Percentiles rank a stretch among this genome's conserved stretches.
Conservation (phyloP, 2,329 filamentous ascomycete species). For the Rugonectria rugulosa region DNA sequence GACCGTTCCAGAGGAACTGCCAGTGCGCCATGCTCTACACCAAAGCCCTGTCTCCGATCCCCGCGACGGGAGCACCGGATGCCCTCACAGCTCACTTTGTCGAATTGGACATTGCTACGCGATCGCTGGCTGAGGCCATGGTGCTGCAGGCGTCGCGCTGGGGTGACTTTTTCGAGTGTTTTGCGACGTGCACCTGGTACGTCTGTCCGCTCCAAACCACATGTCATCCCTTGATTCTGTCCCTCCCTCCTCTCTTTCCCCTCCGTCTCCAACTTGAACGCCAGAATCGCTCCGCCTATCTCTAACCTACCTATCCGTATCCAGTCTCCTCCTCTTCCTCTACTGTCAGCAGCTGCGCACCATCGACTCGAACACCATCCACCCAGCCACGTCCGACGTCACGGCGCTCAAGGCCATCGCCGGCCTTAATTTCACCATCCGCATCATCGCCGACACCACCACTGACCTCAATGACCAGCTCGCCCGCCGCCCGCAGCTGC, state of each 20-base stretch:
- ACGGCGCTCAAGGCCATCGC: constrained; percentile 45
- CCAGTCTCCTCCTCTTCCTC: constrained; percentile 44
- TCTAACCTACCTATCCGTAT: neutral
- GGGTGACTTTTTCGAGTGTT: constrained; percentile 47
- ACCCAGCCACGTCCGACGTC: constrained; percentile 36
- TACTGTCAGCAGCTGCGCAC: constrained; percentile 44
- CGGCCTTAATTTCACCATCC: constrained; percentile 47
- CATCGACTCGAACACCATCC: constrained; percentile 34
- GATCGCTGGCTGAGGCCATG: constrained; percentile 44
- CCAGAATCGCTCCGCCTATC: neutral
- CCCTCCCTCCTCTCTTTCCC: neutral
- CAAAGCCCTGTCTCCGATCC: constrained; percentile 39
- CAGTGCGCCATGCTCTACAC: constrained; percentile 47
- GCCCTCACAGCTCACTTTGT: constrained; percentile 40
- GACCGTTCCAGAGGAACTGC: constrained; percentile 46
- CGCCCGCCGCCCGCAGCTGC: constrained; percentile 40
- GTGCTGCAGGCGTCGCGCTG: constrained; percentile 43
- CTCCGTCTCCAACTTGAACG: neutral
- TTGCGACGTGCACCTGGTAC: constrained; percentile 46
- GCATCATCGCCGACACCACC: constrained; percentile 47
- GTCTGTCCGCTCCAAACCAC: no score
- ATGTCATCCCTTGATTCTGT: neutral
- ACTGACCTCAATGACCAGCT: constrained; percentile 45
- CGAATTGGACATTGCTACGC: constrained; percentile 43
- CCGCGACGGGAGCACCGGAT: constrained; percentile 23